Evolutionary conservation across 352 stramenopile genomes (phyloP).

Genomic region (Phytophthora ramorum): DNA sequence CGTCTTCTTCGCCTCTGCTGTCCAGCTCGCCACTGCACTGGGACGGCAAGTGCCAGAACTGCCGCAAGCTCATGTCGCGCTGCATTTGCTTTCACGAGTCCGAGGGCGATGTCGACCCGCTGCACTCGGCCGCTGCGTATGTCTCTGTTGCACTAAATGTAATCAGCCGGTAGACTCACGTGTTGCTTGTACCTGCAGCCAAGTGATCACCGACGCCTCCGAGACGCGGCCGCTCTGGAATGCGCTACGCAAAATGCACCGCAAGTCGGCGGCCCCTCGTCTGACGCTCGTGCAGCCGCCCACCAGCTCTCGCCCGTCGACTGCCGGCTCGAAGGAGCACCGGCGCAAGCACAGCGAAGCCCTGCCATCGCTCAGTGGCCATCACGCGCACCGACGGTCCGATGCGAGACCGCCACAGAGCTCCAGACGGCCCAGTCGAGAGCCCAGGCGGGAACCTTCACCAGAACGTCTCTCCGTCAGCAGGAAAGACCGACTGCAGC

Average conservation of each 20-base stretch:
- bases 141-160: slow-evolving; percentile 9
- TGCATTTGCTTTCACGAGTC: slow-evolving; percentile 45
- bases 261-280: slow-evolving; percentile 14
- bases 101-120: slow-evolving; percentile 22
- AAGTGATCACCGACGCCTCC: slow-evolving; percentile 18
- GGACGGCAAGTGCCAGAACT: slow-evolving; percentile 52
- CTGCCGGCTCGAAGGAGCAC: slow-evolving; percentile 6
- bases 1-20: background rate
- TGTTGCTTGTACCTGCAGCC: slow-evolving; percentile 5
- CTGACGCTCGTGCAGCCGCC: slow-evolving; percentile 16
- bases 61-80: slow-evolving; percentile 52
- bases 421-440: slow-evolving; percentile 21
- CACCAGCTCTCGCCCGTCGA: background rate
- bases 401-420: slow-evolving; percentile 13
- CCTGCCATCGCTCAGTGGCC: slow-evolving; percentile 22
- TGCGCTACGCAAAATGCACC: slow-evolving; percentile 51
- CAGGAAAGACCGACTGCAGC: slow-evolving; percentile 32
- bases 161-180: background rate
- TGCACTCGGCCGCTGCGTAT: slow-evolving; percentile 27
- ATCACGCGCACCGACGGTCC: slow-evolving; percentile 23
- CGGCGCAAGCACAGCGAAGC: slow-evolving; percentile 31
- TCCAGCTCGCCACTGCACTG: slow-evolving; percentile 31
- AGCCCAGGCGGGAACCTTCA: slow-evolving; percentile 25
- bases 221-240: slow-evolving; percentile 49
- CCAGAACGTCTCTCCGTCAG: slow-evolving; percentile 10